Percentiles rank a stretch among this genome's conserved stretches.
Conservation (phyloP, 768 basidiomycete species). For the Termitomyces sp. region DNA sequence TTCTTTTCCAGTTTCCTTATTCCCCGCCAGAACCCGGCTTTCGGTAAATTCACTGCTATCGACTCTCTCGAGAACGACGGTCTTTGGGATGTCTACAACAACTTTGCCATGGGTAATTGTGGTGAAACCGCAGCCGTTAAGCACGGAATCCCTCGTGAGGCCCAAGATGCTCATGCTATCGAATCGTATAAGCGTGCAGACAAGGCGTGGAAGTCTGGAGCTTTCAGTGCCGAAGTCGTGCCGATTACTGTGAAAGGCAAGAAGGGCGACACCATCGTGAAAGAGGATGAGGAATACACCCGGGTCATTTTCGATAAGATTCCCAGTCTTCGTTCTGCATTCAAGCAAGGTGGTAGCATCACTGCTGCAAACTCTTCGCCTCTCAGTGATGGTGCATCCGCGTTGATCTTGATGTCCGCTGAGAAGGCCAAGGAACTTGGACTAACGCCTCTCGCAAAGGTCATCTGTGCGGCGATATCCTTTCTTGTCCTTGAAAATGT, state of each 20-base stretch:
- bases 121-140: constrained; percentile 85
- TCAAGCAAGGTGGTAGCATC: constrained; percentile 86
- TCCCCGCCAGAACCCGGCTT: constrained; percentile 76
- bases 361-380: constrained; percentile 97
- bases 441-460: constrained; percentile 88
- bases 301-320: constrained; percentile 94
- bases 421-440: constrained; percentile 91
- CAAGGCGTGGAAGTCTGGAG: constrained; percentile 84
- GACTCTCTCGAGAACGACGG: constrained; percentile 93
- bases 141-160: constrained; percentile 78
- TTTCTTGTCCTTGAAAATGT: constrained; percentile 7
- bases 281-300: constrained; percentile 98
- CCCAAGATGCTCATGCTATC: constrained; percentile 87
- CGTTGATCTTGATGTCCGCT: constrained; percentile 91
- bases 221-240: constrained; percentile 83
- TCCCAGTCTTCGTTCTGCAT: constrained; percentile 82
- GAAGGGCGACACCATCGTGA: constrained; percentile 87
- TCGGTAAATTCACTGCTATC: constrained; percentile 84
- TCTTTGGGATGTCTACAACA: constrained; percentile 96
- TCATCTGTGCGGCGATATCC: constrained; percentile 69
- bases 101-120: constrained; percentile 98
- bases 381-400: constrained; percentile 95
- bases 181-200: constrained; percentile 95
- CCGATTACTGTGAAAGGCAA: constrained; percentile 90
- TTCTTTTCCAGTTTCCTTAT: constrained; percentile 61